Conservation (phyloP, 176 grass and related monocot species). For the Triticum monococcum region DNA sequence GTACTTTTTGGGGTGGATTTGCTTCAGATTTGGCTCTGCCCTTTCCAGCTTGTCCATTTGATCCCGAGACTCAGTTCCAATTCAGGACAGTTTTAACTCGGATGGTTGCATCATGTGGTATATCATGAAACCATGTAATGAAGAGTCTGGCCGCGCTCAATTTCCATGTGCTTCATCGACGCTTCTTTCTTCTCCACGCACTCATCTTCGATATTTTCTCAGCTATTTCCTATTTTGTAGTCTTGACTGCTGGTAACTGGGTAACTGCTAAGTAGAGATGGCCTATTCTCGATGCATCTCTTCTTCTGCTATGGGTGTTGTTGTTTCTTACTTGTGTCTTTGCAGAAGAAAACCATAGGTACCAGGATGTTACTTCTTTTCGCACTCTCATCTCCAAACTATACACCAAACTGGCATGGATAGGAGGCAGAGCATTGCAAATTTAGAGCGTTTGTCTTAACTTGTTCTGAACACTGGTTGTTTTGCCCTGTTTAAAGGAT, state of each 20-base stretch:
- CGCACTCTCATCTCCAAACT: neutral
- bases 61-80: neutral
- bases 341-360: neutral
- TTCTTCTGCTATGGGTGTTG: neutral
- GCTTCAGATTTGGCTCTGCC: neutral
- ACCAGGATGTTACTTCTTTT: neutral
- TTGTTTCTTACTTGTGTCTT: neutral
- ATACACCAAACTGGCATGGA: neutral
- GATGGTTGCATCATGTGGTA: neutral
- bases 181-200: no score
- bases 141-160: neutral
- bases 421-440: neutral
- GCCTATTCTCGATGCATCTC: neutral
- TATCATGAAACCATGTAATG: neutral
- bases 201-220: neutral
- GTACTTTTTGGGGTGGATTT: neutral
- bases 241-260: neutral
- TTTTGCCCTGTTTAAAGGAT: no score
- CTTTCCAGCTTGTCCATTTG: neutral
- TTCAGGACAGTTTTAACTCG: neutral
- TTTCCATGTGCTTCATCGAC: neutral
- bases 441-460: no score
- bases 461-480: no score
- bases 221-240: neutral
- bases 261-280: neutral